phyloP scores from a whole-genome alignment of 495 filamentous ascomycete species.

The Copromyces sp. region DNA sequence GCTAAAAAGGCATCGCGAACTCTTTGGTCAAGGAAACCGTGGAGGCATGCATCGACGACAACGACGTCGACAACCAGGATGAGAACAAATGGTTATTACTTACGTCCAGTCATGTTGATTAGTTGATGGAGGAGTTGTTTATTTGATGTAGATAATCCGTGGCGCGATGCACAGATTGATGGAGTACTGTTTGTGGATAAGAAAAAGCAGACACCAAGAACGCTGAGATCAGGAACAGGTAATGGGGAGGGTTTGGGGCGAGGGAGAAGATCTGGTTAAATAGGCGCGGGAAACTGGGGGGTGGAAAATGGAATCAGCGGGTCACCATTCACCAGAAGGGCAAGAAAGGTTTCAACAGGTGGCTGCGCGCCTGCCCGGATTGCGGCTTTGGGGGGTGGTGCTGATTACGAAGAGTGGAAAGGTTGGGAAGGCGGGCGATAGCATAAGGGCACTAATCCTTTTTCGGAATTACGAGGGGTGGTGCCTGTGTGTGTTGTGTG shows the following conservation, averaged over 20 bases:
- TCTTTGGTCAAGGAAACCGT: constrained; percentile 5
- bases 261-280: background rate
- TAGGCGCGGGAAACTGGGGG: background rate
- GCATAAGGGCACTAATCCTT: constrained; percentile 16
- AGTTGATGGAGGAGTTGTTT: constrained; percentile 19
- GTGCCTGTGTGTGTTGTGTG: background rate
- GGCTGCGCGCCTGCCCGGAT: background rate
- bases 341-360: background rate
- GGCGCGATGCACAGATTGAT: constrained; percentile 18
- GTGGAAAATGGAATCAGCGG: background rate
- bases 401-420: background rate
- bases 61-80: constrained; percentile 8
- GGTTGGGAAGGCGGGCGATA: background rate
- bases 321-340: background rate
- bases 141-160: constrained; percentile 17
- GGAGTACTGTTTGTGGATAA: constrained; percentile 12
- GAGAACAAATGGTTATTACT: constrained; percentile 38
- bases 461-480: constrained; percentile 11
- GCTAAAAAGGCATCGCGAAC: constrained; percentile 18
- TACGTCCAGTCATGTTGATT: constrained; percentile 91
- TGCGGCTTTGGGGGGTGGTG: background rate
- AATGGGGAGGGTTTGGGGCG: background rate
- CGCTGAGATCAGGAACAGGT: background rate
- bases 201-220: background rate
- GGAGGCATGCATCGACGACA: constrained; percentile 6